Percentiles rank a stretch among this genome's conserved stretches.
Evolutionary conservation across 352 stramenopile genomes (phyloP).

Genomic region (Pythium coloratum): DNA sequence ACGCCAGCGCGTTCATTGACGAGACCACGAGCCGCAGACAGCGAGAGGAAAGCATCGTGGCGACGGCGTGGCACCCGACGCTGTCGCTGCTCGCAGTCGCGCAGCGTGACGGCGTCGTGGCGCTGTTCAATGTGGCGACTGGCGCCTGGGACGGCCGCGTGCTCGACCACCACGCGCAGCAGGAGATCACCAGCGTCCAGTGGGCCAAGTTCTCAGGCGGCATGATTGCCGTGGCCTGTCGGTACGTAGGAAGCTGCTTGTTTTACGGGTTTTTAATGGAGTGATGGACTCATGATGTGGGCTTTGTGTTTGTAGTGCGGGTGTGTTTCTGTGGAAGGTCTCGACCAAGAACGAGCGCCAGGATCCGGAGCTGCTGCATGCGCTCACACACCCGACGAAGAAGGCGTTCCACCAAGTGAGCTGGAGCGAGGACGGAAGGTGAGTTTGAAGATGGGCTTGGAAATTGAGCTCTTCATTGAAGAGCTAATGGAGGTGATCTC

Average conservation of each 20-base stretch:
- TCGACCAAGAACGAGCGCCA: slow-evolving; percentile 36
- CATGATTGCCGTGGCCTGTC: slow-evolving; percentile 62
- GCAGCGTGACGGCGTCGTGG: slow-evolving; percentile 63
- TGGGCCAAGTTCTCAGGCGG: slow-evolving; percentile 69
- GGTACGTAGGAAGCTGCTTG: slow-evolving; percentile 24
- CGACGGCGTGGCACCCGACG: slow-evolving; percentile 62
- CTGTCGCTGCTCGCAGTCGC: slow-evolving; percentile 64
- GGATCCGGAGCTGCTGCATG: slow-evolving; percentile 56
- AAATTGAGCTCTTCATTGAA: too few relatives aligned
- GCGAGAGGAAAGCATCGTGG: slow-evolving; percentile 46
- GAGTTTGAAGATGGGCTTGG: neutral
- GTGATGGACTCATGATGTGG: neutral
- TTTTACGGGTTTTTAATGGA: neutral
- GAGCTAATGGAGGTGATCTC: neutral
- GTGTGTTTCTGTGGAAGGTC: slow-evolving; percentile 74
- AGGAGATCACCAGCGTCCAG: slow-evolving; percentile 52
- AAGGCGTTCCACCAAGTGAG: slow-evolving; percentile 49
- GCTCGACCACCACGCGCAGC: slow-evolving; percentile 59
- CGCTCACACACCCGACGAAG: slow-evolving; percentile 59
- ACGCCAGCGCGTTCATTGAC: slow-evolving; percentile 26
- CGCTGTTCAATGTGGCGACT: slow-evolving; percentile 59
- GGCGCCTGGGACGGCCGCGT: slow-evolving; percentile 62
- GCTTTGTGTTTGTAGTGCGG: slow-evolving; percentile 32
- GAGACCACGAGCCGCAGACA: slow-evolving; percentile 19
- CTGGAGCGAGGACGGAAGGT: slow-evolving; percentile 76